phyloP scores from a whole-genome alignment of 164 flowering plant species.

The Platanus orientalis region DNA sequence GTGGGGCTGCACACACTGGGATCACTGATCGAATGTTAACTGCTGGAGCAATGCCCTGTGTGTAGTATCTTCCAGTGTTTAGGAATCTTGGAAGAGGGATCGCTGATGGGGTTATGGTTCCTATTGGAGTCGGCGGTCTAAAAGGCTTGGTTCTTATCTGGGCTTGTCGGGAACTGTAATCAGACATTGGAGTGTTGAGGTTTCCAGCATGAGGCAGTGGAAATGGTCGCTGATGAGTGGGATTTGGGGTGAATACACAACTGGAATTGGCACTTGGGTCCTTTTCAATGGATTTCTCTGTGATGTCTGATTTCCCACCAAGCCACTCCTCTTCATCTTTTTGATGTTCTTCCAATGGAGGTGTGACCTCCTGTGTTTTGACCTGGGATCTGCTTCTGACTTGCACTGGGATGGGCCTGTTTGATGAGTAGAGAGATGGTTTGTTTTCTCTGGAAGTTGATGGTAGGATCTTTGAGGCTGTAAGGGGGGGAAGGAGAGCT shows the following conservation, averaged over 20 bases:
- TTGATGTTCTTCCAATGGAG: conserved; percentile 15
- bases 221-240: conserved; percentile 12
- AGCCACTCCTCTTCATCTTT: conserved; percentile 28
- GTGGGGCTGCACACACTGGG: conserved; percentile 50
- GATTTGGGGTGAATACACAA: conserved; percentile 3
- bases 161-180: background rate
- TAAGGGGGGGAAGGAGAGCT: conserved; percentile 35
- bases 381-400: background rate
- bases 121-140: background rate
- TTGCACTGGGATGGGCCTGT: conserved; percentile 6
- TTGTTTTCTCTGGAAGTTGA: conserved; percentile 11
- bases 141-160: conserved; percentile 12
- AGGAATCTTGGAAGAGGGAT: conserved; percentile 13
- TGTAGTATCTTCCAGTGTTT: background rate
- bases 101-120: background rate
- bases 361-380: conserved; percentile 2
- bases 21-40: conserved; percentile 48
- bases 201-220: conserved; percentile 2
- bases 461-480: conserved; percentile 35
- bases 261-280: conserved; percentile 12
- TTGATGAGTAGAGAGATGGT: conserved; percentile 10
- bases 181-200: conserved; percentile 7
- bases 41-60: conserved; percentile 8
- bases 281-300: conserved; percentile 14
- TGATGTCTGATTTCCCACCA: conserved; percentile 6